Conservation (phyloP, 148 eudicot species). For the Arbutus unedo region DNA sequence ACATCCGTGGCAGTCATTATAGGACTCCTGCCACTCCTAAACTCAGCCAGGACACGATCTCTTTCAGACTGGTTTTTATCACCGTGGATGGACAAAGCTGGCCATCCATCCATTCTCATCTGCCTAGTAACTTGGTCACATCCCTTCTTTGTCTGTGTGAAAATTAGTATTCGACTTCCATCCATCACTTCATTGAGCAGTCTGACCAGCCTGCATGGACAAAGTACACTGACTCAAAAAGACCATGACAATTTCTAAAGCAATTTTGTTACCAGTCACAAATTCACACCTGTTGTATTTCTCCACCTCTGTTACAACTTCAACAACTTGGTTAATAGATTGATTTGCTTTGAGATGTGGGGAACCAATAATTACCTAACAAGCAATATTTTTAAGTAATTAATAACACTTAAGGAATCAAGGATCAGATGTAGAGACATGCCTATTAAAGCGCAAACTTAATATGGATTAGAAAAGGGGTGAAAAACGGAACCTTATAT, state of each 20-base stretch:
- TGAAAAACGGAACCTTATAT: conserved; percentile 60
- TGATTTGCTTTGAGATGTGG: conserved; percentile 85
- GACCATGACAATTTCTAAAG: background rate
- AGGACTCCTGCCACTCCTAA: conserved; percentile 95
- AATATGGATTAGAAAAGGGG: background rate
- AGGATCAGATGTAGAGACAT: background rate
- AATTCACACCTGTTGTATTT: conserved; percentile 77
- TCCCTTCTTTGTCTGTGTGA: conserved; percentile 96
- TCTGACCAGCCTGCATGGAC: conserved; percentile 66
- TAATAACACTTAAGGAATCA: background rate
- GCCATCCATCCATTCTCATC: conserved; percentile 98
- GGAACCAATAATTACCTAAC: conserved; percentile 88
- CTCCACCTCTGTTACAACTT: conserved; percentile 80
- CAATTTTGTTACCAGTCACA: background rate
- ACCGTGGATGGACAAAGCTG: conserved; percentile 97
- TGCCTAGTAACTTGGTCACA: conserved; percentile 97
- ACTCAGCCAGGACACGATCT: conserved; percentile 96
- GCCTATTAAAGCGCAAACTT: background rate
- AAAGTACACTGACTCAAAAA: conserved; percentile 9
- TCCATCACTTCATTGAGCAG: conserved; percentile 82
- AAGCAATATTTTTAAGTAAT: background rate
- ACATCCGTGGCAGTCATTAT: conserved; percentile 99
- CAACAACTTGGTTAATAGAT: conserved; percentile 86
- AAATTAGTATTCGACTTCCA: conserved; percentile 80
- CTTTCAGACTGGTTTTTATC: conserved; percentile 96